Conservation (phyloP, 2,329 filamentous ascomycete species). For the Aspergillus sp. region DNA sequence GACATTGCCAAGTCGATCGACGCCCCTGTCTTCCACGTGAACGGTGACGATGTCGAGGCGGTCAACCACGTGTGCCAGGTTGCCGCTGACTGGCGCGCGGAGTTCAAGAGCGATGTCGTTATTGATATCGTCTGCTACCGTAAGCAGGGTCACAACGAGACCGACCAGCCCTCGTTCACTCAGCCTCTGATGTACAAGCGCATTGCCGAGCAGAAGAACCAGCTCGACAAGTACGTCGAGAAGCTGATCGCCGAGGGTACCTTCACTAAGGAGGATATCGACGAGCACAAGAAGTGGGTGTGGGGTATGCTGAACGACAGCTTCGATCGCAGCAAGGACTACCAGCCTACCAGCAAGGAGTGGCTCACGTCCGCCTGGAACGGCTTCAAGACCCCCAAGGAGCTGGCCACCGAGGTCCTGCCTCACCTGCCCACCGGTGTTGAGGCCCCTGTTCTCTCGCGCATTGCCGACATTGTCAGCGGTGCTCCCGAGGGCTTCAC, state of each 20-base stretch:
- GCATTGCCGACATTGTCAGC: conserved; percentile 79
- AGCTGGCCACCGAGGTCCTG: conserved; percentile 88
- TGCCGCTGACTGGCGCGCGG: conserved; percentile 94
- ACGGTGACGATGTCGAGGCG: conserved; percentile 96
- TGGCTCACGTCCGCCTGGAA: conserved; percentile 99
- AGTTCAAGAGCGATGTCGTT: conserved; percentile 98
- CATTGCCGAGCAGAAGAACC: conserved; percentile 77
- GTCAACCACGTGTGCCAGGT: conserved; percentile 98
- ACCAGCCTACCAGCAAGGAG: conserved; percentile 92
- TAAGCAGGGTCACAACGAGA: conserved; percentile 99
- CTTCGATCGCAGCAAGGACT: conserved; percentile 96
- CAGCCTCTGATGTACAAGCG: conserved; percentile 99
- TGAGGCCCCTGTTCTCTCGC: conserved; percentile 67
- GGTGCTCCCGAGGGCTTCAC: conserved; percentile 79
- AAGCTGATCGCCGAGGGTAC: conserved; percentile 88
- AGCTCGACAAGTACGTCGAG: conserved; percentile 87
- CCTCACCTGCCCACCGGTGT: conserved; percentile 88
- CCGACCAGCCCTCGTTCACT: conserved; percentile 98
- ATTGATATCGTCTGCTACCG: conserved; percentile 98
- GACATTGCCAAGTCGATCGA: conserved; percentile 99
- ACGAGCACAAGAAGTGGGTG: conserved; percentile 99
- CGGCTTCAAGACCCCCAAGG: conserved; percentile 98
- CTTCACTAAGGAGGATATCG: conserved; percentile 95
- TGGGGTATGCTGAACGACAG: conserved; percentile 99
- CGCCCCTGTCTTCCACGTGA: conserved; percentile 98